Evolutionary conservation across 495 filamentous ascomycete genomes (phyloP), one percentile per base, ranked within the genome.

Genomic region (Penicillium turbatum): DNA sequence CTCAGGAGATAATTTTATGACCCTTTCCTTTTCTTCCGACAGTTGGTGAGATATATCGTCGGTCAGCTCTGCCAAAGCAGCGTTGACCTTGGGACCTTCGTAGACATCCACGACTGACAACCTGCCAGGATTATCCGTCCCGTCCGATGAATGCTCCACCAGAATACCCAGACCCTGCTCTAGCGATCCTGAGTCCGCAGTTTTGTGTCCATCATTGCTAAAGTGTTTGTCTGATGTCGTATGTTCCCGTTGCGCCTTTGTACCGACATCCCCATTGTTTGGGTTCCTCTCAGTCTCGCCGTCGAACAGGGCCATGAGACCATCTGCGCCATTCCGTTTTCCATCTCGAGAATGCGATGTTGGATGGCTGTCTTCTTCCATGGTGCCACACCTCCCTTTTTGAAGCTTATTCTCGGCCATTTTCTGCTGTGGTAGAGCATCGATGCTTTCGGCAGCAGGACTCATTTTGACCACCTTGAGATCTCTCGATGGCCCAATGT

Each of bases 1-100:
- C 39, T 71, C 68, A 16, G 76, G 72, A 6, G 78, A 78, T 31
- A 82, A 54, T 47, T 79, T 82, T 55, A 78, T 58, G n/a, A 79
- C 63, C 36, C 66, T 69, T 2, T 79, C 73, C 26, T 72, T 72
- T 13, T 74, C 68, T 16, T 61, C 57, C 2, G 53, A 10, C 5
- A 59, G 24, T n/a, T 38, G 41, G 12, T 43, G 50, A 9, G 53
- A 43, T 7, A 53, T 40, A 30, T 60, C 64, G 10, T 56, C 48
- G 9, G 58, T 43, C 6, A 66, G 24, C 12, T 62, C 61, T 21
- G 61, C 55, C 31, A 66, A 35, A 24, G 58, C 56, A 12, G 58
- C 53, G 19, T 61, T 62, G n/a, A 52, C 35, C 5, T 57, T 57
- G 0, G 53, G 51, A 27, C 61, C 64, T 24, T 60, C 61, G 34